Evolutionary conservation across 2,329 filamentous ascomycete species (phyloP).

Genomic region (Penicillium sp.): DNA sequence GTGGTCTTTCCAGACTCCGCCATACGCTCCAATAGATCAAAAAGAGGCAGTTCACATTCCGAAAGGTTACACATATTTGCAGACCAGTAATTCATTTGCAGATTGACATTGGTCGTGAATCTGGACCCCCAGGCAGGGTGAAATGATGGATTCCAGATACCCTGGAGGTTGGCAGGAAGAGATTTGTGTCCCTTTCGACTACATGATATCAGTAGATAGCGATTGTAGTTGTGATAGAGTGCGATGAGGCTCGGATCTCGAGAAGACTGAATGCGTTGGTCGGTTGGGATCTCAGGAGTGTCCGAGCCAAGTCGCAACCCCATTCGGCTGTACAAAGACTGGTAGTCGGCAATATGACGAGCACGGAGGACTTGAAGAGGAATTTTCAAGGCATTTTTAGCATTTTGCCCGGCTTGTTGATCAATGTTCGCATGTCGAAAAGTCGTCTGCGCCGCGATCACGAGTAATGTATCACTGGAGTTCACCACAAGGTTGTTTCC

Average conservation of each 20-base stretch:
- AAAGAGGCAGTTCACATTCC: slow-evolving; percentile 44
- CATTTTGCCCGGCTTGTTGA: slow-evolving; percentile 28
- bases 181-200: slow-evolving; percentile 47
- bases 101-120: slow-evolving; percentile 60
- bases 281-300: slow-evolving; percentile 29
- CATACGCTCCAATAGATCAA: slow-evolving; percentile 43
- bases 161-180: slow-evolving; percentile 58
- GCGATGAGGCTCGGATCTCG: slow-evolving; percentile 55
- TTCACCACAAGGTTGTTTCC: slow-evolving; percentile 41
- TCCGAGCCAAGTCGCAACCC: slow-evolving; percentile 28
- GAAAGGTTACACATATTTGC: slow-evolving; percentile 53
- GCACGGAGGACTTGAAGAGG: slow-evolving; percentile 25
- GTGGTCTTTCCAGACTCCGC: slow-evolving; percentile 49
- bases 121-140: slow-evolving; percentile 54
- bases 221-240: slow-evolving; percentile 55
- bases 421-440: slow-evolving; percentile 35
- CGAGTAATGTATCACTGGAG: slow-evolving; percentile 37
- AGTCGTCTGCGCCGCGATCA: slow-evolving; percentile 43
- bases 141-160: slow-evolving; percentile 54
- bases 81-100: slow-evolving; percentile 63
- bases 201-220: slow-evolving; percentile 56
- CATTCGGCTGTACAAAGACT: slow-evolving; percentile 32
- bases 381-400: slow-evolving; percentile 24
- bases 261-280: slow-evolving; percentile 28
- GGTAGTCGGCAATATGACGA: slow-evolving; percentile 39